A percentile compares a stretch with the other conserved stretches of the same genome.
phyloP scores from a whole-genome alignment of 2,329 filamentous ascomycete genomes.

The Sclerotinia sclerotiorum region DNA sequence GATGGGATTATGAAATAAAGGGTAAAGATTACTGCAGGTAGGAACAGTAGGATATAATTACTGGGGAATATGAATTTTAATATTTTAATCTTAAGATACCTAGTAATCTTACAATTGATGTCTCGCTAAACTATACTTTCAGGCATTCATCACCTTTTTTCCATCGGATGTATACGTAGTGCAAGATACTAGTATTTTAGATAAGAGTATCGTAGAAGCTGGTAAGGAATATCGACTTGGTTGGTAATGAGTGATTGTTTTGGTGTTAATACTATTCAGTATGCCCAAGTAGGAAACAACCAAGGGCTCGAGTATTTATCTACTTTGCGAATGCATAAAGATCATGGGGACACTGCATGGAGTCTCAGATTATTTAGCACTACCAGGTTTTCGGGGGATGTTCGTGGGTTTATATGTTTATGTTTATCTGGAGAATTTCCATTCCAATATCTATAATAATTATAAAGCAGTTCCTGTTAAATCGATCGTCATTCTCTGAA shows the following conservation, averaged over 20 bases:
- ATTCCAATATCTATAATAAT: background rate
- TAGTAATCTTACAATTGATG: background rate
- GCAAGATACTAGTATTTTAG: background rate
- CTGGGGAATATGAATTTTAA: background rate
- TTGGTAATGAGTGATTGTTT: conserved; percentile 1
- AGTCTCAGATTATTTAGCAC: background rate
- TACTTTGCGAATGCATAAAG: background rate
- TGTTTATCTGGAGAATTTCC: background rate
- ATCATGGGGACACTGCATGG: background rate
- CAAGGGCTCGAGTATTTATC: background rate
- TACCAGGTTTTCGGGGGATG: background rate
- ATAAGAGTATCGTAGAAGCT: background rate
- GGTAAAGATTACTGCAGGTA: background rate
- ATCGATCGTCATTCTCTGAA: conserved; percentile 14
- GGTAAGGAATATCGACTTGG: background rate
- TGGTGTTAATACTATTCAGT: background rate
- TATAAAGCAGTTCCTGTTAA: conserved; percentile 12
- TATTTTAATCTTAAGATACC: no score
- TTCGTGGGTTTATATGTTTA: background rate
- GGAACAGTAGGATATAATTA: background rate
- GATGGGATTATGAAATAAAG: no score
- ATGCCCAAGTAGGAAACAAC: background rate
- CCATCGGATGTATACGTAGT: background rate
- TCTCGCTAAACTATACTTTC: background rate
- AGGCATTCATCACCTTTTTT: background rate